phyloP scores from a whole-genome alignment of 192 early-diverging fungal species.

The Spizellomyces punctatus region DNA sequence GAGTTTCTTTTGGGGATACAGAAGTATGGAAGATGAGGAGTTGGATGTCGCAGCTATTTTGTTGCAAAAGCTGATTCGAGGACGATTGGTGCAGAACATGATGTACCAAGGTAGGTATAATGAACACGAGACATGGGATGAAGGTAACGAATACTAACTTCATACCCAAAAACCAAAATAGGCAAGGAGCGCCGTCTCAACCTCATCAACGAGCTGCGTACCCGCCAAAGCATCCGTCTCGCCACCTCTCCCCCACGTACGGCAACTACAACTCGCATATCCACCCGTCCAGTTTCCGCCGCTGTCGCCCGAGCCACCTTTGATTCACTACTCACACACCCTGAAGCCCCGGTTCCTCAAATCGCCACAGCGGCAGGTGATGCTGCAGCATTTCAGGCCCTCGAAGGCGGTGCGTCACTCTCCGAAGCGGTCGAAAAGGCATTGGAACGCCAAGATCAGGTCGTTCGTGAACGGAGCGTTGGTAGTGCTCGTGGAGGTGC shows the following conservation, averaged over 20 bases:
- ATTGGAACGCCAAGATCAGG: neutral
- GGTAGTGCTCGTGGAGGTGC: neutral
- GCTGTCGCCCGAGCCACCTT: neutral
- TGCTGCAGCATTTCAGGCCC: conserved; percentile 6
- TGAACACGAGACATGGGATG: neutral
- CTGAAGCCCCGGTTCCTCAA: neutral
- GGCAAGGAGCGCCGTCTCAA: conserved; percentile 52
- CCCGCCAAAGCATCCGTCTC: conserved; percentile 44
- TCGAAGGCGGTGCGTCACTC: conserved; percentile 6
- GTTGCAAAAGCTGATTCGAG: conserved; percentile 58
- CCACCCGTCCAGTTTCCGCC: conserved; percentile 6
- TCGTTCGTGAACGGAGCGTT: conserved; percentile 12
- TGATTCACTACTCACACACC: neutral
- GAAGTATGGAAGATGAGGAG: conserved; percentile 47
- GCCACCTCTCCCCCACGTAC: conserved; percentile 14
- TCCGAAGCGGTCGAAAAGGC: conserved; percentile 27
- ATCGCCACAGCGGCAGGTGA: conserved; percentile 19
- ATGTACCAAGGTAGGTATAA: conserved; percentile 54
- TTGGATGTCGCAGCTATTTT: conserved; percentile 53
- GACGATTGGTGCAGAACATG: conserved; percentile 55
- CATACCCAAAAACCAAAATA: neutral
- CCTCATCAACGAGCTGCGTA: conserved; percentile 61
- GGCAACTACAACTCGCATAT: neutral
- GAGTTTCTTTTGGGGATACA: conserved; percentile 1
- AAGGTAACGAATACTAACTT: neutral